phyloP scores from a whole-genome alignment of 129 eudicot genomes.

The Saposhnikovia divaricata region DNA sequence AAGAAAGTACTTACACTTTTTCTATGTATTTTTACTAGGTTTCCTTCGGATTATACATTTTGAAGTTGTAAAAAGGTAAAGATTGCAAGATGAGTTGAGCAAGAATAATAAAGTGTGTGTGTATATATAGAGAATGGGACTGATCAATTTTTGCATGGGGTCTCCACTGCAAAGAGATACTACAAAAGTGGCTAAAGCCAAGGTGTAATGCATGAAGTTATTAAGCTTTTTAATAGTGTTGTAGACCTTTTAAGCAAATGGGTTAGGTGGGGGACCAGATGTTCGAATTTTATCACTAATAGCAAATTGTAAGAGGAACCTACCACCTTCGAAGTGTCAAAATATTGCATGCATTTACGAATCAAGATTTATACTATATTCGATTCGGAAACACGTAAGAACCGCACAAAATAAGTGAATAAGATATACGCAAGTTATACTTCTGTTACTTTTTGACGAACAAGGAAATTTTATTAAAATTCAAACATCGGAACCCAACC shows the following conservation, averaged over 20 bases:
- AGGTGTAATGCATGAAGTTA: not conserved
- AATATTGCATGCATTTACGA: not conserved
- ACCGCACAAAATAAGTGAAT: too few relatives aligned
- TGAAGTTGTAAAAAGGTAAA: not conserved
- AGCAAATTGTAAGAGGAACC: not conserved
- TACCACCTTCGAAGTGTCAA: not conserved
- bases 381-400: too few relatives aligned
- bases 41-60: not conserved
- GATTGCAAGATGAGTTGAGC: not conserved
- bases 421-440: not conserved
- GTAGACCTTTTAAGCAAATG: not conserved
- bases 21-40: not conserved
- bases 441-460: too few relatives aligned
- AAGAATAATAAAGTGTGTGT: not conserved
- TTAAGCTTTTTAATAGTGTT: constrained; percentile 1
- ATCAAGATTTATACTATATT: not conserved
- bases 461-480: too few relatives aligned
- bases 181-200: not conserved
- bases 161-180: not conserved
- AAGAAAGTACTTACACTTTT: not conserved
- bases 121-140: not conserved
- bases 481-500: too few relatives aligned
- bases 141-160: not conserved
- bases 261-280: not conserved
- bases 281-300: not conserved